Evolutionary conservation across 805 yeast genomes (phyloP).

Genomic region (Cyberlindnera mrakii): DNA sequence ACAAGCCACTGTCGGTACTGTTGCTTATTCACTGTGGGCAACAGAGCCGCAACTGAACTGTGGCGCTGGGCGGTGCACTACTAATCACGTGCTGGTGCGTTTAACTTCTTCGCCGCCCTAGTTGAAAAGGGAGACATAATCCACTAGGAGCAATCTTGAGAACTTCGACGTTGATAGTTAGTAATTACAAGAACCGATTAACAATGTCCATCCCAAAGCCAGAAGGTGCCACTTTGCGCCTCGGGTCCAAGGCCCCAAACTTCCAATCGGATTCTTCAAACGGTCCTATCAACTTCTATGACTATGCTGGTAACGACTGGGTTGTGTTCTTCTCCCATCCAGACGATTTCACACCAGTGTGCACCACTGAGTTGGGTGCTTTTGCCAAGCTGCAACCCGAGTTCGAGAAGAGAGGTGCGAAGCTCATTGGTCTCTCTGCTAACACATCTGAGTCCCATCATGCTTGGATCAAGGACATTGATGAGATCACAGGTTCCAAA

Average conservation of each 20-base stretch:
- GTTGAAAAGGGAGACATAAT: too few relatives aligned
- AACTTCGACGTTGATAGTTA: background rate
- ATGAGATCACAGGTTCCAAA: conserved; percentile 55
- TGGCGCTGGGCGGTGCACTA: background rate
- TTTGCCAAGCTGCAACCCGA: conserved; percentile 68
- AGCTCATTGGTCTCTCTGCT: conserved; percentile 63
- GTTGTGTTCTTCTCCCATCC: conserved; percentile 68
- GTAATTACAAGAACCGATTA: conserved; percentile 28
- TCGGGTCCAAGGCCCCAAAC: conserved; percentile 66
- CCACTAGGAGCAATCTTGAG: too few relatives aligned
- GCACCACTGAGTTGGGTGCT: conserved; percentile 76
- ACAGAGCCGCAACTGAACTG: background rate
- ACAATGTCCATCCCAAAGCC: conserved; percentile 37
- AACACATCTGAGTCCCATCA: conserved; percentile 56
- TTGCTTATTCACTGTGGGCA: too few relatives aligned
- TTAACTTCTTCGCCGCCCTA: too few relatives aligned
- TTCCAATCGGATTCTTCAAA: conserved; percentile 57
- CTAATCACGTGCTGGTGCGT: background rate
- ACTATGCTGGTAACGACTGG: conserved; percentile 58
- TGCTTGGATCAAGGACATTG: conserved; percentile 67
- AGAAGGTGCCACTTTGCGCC: conserved; percentile 33
- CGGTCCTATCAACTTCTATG: conserved; percentile 60
- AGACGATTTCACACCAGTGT: conserved; percentile 74
- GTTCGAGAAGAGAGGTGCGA: conserved; percentile 57
- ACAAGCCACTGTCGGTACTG: too few relatives aligned